Base-by-base conservation (phyloP, 352 stramenopile genomes). In the Phytophthora syringae region DNA sequence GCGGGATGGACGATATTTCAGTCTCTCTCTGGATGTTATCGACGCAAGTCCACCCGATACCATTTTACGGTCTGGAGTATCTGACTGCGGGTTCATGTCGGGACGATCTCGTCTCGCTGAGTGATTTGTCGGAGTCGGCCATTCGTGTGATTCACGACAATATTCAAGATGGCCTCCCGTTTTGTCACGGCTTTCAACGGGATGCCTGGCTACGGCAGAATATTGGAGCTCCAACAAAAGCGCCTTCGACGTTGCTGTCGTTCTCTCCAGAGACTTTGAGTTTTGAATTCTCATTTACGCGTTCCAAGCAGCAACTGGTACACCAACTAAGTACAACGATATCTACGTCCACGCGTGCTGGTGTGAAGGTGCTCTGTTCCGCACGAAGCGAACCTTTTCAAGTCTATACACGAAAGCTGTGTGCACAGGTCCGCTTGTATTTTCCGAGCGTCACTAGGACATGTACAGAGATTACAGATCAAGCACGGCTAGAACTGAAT, bases 21-120 rank as follows among this genome's bases (percentile, higher is more conserved):
- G 57, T 92, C 22, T 77, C 78, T 2, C 32, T 88, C 13, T 92
- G 84, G 84, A 36, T 90, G 49, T 55, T 88, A n/a, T 57, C 47
- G 2, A 74, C 81, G 10, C 76, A 88, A 57, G 79, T 92, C 16
- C 74, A 74, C n/a, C 32, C 32, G 32, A 37, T 16, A 13, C 2
- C 6, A 16, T 37, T 37, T 37, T 10, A 15, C 15, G 32, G 32
- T 16, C 6, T 37, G 6, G 32, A 37, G 6, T 37, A 16, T 37
- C 32, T 37, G 11, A 16, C 32, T 16, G 32, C 32, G 15, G 32
- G 32, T 3, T 11, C 32, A 13, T 37, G 32, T 13, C 32, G 32
- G 7, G 15, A 37, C 9, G 32, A 37, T 37, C 32, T 37, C 32
- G 32, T 37, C 5, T 37, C 32, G 5, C 9, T 37, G 32, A 37